phyloP scores from a whole-genome alignment of 208 protist genomes.

The Leishmania tropica region DNA sequence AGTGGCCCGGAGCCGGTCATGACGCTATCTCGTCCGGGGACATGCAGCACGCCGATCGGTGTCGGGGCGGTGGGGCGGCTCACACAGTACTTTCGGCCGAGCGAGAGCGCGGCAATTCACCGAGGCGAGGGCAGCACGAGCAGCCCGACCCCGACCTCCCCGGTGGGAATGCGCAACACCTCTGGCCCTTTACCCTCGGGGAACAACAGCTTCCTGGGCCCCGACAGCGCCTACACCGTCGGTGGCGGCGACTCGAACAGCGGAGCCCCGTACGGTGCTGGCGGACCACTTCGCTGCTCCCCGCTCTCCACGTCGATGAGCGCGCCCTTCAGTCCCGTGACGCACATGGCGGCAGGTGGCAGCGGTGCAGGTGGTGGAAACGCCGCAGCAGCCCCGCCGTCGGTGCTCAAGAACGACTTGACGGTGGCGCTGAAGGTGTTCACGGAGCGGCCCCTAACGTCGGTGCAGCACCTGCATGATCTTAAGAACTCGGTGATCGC shows the following conservation, averaged over 20 bases:
- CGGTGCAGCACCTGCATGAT: slow-evolving; percentile 81
- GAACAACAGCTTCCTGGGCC: slow-evolving; percentile 20
- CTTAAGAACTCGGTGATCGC: slow-evolving; percentile 68
- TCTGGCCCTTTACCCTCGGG: neutral
- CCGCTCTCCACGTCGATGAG: slow-evolving; percentile 15
- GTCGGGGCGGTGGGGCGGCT: slow-evolving; percentile 22
- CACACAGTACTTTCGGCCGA: slow-evolving; percentile 34
- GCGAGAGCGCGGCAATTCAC: slow-evolving; percentile 16
- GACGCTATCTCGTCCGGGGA: slow-evolving; percentile 34
- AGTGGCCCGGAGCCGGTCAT: slow-evolving; percentile 22
- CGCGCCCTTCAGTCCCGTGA: slow-evolving; percentile 23
- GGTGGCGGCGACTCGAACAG: slow-evolving; percentile 14
- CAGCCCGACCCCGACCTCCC: neutral
- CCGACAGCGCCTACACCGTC: slow-evolving; percentile 15
- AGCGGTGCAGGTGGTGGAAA: neutral
- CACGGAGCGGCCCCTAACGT: slow-evolving; percentile 65
- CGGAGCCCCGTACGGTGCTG: slow-evolving; percentile 15
- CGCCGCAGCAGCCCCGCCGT: neutral
- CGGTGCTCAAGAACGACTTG: slow-evolving; percentile 47
- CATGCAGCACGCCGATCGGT: slow-evolving; percentile 14
- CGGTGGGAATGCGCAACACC: slow-evolving; percentile 8
- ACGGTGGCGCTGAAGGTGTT: slow-evolving; percentile 80
- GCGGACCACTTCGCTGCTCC: slow-evolving; percentile 24
- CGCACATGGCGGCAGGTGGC: neutral
- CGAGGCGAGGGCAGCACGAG: slow-evolving; percentile 8